Evolutionary conservation across 2,329 filamentous ascomycete species (phyloP).

Genomic region (Fusarium sp.): DNA sequence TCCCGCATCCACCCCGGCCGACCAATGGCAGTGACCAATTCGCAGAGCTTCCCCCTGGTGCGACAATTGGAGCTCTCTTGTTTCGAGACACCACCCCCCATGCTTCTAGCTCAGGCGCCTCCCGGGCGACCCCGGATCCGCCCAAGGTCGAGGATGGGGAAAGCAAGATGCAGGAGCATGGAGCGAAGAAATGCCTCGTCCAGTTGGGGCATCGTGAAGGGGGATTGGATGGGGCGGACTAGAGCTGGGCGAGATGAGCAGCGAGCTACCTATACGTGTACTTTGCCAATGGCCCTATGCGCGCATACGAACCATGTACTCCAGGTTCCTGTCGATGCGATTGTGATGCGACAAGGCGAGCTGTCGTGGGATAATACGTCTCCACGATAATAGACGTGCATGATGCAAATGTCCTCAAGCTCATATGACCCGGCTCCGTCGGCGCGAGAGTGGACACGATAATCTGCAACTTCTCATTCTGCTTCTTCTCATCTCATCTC

Average conservation of each 20-base stretch:
- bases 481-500: slow-evolving; percentile 4
- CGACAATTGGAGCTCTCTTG: slow-evolving; percentile 8
- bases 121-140: slow-evolving; percentile 48
- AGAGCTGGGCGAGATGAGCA: slow-evolving; percentile 12
- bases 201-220: slow-evolving; percentile 34
- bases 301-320: slow-evolving; percentile 8
- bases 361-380: slow-evolving; percentile 12
- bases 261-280: slow-evolving; percentile 4
- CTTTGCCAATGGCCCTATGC: slow-evolving; percentile 6
- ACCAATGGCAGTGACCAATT: slow-evolving; percentile 38
- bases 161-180: slow-evolving; percentile 29
- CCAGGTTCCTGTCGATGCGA: slow-evolving; percentile 25
- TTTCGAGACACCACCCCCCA: slow-evolving; percentile 25
- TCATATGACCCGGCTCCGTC: slow-evolving; percentile 33
- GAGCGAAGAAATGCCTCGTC: slow-evolving; percentile 48
- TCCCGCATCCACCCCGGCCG: slow-evolving; percentile 34
- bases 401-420: slow-evolving; percentile 35
- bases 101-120: slow-evolving; percentile 40
- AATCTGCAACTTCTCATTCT: slow-evolving; percentile 25
- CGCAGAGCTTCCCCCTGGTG: background rate
- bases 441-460: slow-evolving; percentile 37
- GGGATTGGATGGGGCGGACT: slow-evolving; percentile 21
- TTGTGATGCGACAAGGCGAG: slow-evolving; percentile 5
- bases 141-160: slow-evolving; percentile 43
- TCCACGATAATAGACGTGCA: slow-evolving; percentile 34